Conservation (phyloP, 176 grass and related monocot genomes). For the Raddia distichophylla region DNA sequence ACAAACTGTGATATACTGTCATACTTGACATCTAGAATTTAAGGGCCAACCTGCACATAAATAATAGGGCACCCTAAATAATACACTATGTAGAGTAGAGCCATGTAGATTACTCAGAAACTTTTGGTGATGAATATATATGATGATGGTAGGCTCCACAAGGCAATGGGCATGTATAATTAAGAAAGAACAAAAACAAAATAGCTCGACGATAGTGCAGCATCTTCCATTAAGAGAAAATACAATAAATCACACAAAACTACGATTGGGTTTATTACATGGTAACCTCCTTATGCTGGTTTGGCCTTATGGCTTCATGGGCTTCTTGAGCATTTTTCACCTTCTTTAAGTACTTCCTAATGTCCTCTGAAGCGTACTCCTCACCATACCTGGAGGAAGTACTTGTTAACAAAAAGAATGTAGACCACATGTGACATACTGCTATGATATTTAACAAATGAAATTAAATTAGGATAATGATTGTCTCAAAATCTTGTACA, state of each 20-base stretch:
- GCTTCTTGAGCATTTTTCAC: constrained; percentile 99
- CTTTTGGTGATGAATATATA: constrained; percentile 3
- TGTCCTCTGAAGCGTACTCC: constrained; percentile 64
- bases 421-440: constrained; percentile 6
- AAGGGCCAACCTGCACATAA: constrained; percentile 1
- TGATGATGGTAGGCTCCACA: background rate
- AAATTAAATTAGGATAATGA: constrained; percentile 13
- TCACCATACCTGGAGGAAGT: constrained; percentile 69
- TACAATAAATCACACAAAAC: constrained; percentile 11
- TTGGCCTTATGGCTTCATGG: constrained; percentile 98
- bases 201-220: constrained; percentile 11
- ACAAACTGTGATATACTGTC: constrained; percentile 15
- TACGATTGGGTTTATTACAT: constrained; percentile 67
- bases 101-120: constrained; percentile 3
- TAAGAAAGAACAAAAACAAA: constrained; percentile 8
- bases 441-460: constrained; percentile 18
- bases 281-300: constrained; percentile 89
- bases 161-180: constrained; percentile 4
- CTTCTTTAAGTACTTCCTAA: constrained; percentile 80
- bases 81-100: constrained; percentile 27
- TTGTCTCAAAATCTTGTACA: constrained; percentile 12
- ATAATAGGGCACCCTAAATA: background rate
- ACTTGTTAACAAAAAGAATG: constrained; percentile 38
- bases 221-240: constrained; percentile 10
- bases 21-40: constrained; percentile 4